Evolutionary conservation across 2,329 filamentous ascomycete species (phyloP).

Genomic region (Fonsecaea monophora): DNA sequence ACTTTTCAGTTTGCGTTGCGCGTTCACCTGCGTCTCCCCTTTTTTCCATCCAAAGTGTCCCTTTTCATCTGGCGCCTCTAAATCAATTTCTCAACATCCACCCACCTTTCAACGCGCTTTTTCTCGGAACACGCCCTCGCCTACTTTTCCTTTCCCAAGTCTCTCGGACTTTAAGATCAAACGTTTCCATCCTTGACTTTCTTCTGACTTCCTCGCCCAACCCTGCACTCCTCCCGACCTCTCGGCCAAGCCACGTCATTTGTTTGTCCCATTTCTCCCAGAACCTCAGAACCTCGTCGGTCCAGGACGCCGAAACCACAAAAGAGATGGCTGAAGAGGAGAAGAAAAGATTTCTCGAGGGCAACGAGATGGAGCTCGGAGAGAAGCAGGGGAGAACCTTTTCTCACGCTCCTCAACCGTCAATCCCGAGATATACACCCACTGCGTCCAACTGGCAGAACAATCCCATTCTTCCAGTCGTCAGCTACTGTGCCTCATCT

Average conservation of each 20-base stretch:
- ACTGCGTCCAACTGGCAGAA: conserved; percentile 66
- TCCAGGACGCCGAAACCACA: conserved; percentile 8
- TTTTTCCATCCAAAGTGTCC: conserved; percentile 20
- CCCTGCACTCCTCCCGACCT: background rate
- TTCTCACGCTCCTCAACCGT: conserved; percentile 48
- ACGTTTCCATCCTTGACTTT: background rate
- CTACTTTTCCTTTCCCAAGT: conserved; percentile 16
- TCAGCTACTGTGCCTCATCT: conserved; percentile 92
- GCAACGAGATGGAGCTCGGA: conserved; percentile 74
- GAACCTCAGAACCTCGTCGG: background rate
- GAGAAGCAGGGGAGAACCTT: conserved; percentile 62
- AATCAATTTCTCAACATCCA: conserved; percentile 21
- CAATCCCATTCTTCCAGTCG: conserved; percentile 78
- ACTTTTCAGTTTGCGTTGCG: conserved; percentile 14
- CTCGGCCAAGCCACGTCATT: conserved; percentile 1
- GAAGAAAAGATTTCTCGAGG: conserved; percentile 68
- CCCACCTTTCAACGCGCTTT: conserved; percentile 3
- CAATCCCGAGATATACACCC: conserved; percentile 46
- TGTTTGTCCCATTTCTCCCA: background rate
- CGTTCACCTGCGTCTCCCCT: conserved; percentile 21
- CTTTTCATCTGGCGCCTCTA: conserved; percentile 3
- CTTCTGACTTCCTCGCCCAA: background rate
- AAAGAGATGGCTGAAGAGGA: conserved; percentile 82
- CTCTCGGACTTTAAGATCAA: conserved; percentile 5
- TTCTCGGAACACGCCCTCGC: conserved; percentile 7